A percentile compares a stretch with the other conserved stretches of the same genome.
Conservation (phyloP, 2,329 filamentous ascomycete species). For the Penicillium aurantiogriseum region DNA sequence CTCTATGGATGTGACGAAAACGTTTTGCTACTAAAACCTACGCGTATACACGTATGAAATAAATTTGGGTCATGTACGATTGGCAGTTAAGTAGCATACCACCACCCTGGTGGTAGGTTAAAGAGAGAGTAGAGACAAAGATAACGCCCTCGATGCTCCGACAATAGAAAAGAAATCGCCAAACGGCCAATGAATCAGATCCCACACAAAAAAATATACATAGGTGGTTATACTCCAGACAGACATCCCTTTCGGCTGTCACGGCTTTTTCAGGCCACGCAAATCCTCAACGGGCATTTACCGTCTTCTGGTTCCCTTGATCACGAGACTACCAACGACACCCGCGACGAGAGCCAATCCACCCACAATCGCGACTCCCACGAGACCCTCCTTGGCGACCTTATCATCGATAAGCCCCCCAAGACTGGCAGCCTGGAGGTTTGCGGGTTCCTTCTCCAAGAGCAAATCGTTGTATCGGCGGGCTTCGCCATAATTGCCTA, state of each 20-base stretch:
- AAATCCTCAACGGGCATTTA: conserved; percentile 27
- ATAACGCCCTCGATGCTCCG: conserved; percentile 19
- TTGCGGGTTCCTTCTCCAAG: conserved; percentile 84
- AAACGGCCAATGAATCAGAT: conserved; percentile 9
- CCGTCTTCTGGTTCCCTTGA: conserved; percentile 70
- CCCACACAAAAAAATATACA: conserved; percentile 10
- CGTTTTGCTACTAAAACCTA: not conserved
- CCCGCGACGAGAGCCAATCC: conserved; percentile 90
- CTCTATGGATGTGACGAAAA: not conserved
- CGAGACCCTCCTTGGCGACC: conserved; percentile 87
- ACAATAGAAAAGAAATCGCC: conserved; percentile 9
- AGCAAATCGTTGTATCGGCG: conserved; percentile 91
- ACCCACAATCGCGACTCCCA: conserved; percentile 93
- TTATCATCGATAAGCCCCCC: conserved; percentile 89
- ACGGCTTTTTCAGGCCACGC: conserved; percentile 20
- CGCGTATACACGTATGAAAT: not conserved
- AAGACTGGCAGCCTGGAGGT: conserved; percentile 85
- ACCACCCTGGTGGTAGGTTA: not conserved
- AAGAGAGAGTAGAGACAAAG: conserved; percentile 2
- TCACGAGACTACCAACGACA: conserved; percentile 82
- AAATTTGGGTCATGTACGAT: not conserved
- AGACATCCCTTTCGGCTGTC: conserved; percentile 11
- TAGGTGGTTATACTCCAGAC: conserved; percentile 9
- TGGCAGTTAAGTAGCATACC: not conserved
- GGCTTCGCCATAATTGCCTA: conserved; percentile 95